Conservation (phyloP, 106 monocot species). For the Platanthera zijinensis region DNA sequence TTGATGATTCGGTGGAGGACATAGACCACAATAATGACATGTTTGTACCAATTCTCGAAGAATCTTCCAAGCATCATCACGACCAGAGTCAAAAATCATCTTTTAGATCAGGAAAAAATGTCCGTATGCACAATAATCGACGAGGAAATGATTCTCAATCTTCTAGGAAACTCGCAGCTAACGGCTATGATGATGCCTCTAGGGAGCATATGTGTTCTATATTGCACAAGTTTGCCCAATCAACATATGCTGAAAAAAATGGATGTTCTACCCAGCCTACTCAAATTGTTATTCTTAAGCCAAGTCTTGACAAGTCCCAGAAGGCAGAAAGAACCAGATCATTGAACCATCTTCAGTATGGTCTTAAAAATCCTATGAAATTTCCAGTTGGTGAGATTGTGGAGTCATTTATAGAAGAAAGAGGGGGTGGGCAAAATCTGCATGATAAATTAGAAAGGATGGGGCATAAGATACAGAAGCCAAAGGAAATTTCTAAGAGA, state of each 20-base stretch:
- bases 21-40: slow-evolving; percentile 46
- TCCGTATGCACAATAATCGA: slow-evolving; percentile 3
- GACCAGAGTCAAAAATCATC: slow-evolving; percentile 22
- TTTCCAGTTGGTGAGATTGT: slow-evolving; percentile 6
- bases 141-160: slow-evolving; percentile 3
- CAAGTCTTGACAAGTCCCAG: slow-evolving; percentile 35
- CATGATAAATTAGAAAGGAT: slow-evolving; percentile 12
- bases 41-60: slow-evolving; percentile 48
- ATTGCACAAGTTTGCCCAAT: slow-evolving; percentile 23
- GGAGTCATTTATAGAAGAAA: slow-evolving; percentile 24
- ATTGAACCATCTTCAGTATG: neutral
- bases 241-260: slow-evolving; percentile 15
- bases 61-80: slow-evolving; percentile 47
- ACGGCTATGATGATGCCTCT: slow-evolving; percentile 5
- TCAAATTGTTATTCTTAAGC: slow-evolving; percentile 73
- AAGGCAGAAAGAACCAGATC: slow-evolving; percentile 16
- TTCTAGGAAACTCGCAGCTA: slow-evolving; percentile 20
- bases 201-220: slow-evolving; percentile 29
- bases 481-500: slow-evolving; percentile 49
- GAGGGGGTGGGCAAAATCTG: slow-evolving; percentile 20
- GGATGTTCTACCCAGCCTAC: slow-evolving; percentile 20
- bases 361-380: slow-evolving; percentile 15
- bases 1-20: slow-evolving; percentile 43
- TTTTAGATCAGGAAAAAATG: slow-evolving; percentile 15
- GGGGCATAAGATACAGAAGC: slow-evolving; percentile 12